A percentile compares a stretch with the other conserved stretches of the same genome.
phyloP scores from a whole-genome alignment of 805 yeast species.

The Yamadazyma paraphyllophila region DNA sequence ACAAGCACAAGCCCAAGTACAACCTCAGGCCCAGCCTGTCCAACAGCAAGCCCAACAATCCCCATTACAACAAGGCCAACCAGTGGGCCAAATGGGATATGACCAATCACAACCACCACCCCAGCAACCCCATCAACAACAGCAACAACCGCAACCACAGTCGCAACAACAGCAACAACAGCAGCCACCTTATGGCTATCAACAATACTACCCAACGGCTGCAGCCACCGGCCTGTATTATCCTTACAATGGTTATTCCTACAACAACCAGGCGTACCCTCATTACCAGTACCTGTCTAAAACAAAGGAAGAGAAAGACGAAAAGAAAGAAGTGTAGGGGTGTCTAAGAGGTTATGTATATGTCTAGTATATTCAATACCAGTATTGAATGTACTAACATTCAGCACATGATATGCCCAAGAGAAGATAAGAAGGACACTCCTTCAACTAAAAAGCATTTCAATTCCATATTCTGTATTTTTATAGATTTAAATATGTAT shows the following conservation, averaged over 20 bases:
- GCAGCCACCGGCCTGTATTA: slow-evolving; percentile 18
- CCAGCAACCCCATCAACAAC: slow-evolving; percentile 6
- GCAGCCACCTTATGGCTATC: slow-evolving; percentile 21
- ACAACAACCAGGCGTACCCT: slow-evolving; percentile 13
- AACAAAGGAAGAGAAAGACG: slow-evolving; percentile 13
- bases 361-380: too few relatives aligned
- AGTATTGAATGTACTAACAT: background rate
- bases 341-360: too few relatives aligned
- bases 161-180: slow-evolving; percentile 12
- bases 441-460: slow-evolving; percentile 3
- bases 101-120: slow-evolving; percentile 9
- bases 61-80: background rate
- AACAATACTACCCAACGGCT: slow-evolving; percentile 21
- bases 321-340: slow-evolving; percentile 10
- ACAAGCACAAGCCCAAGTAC: background rate
- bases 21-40: background rate
- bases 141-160: background rate
- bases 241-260: slow-evolving; percentile 16
- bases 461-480: slow-evolving; percentile 11
- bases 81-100: slow-evolving; percentile 13
- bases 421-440: background rate
- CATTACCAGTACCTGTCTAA: slow-evolving; percentile 11
- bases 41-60: slow-evolving; percentile 3
- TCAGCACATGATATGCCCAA: background rate
- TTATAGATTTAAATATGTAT: slow-evolving; percentile 11